A percentile compares a stretch with the other conserved stretches of the same genome.
Conservation (phyloP, 2,329 filamentous ascomycete genomes). For the Phoma sp. region DNA sequence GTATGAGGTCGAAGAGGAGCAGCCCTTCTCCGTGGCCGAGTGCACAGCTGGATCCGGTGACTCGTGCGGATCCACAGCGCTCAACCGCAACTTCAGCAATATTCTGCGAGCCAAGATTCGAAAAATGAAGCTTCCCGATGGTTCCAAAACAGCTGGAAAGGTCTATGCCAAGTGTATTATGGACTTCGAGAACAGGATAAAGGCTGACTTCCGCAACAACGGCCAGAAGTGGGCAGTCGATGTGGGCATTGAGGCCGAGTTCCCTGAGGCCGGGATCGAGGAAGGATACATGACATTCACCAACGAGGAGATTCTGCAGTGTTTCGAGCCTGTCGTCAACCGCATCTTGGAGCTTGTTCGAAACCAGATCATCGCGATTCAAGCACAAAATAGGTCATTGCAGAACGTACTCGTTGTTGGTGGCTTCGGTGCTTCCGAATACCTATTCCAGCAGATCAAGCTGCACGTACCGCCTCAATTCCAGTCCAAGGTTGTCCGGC, state of each 20-base stretch:
- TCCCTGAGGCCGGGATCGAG: conserved; percentile 95
- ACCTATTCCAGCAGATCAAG: conserved; percentile 99
- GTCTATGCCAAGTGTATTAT: conserved; percentile 99
- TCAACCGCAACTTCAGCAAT: conserved; percentile 98
- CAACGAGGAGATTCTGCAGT: conserved; percentile 98
- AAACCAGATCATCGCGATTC: conserved; percentile 98
- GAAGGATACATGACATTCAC: conserved; percentile 99
- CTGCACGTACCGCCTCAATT: conserved; percentile 97
- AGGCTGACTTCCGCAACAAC: conserved; percentile 99
- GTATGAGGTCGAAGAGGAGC: conserved; percentile 97
- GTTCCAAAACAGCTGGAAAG: conserved; percentile 94
- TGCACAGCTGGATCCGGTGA: conserved; percentile 97
- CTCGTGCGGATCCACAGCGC: conserved; percentile 95
- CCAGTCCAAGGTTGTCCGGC: conserved; percentile 95
- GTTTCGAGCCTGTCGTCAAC: conserved; percentile 98
- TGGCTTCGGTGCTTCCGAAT: conserved; percentile 97
- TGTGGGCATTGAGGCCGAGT: conserved; percentile 97
- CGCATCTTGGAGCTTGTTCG: conserved; percentile 93
- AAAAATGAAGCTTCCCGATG: conserved; percentile 98
- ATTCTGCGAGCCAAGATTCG: conserved; percentile 96
- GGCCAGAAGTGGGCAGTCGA: conserved; percentile 99
- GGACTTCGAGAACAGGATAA: conserved; percentile 99
- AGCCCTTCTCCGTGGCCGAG: conserved; percentile 94
- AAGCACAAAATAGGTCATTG: conserved; percentile 90
- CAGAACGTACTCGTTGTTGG: conserved; percentile 98